phyloP scores from a whole-genome alignment of 176 grass and related monocot species.

The Phragmites australis region DNA sequence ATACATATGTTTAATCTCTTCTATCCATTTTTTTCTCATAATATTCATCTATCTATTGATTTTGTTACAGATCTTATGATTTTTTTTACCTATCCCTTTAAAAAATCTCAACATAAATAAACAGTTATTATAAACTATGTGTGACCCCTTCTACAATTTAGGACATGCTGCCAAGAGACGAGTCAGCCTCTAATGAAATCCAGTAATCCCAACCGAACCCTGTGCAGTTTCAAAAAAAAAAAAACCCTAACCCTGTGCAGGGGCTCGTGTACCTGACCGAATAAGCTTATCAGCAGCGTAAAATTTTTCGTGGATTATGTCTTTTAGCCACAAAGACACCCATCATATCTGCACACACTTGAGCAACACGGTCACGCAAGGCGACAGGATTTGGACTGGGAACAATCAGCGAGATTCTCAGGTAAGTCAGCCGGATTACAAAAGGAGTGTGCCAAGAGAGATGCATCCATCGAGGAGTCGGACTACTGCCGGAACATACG shows the following conservation, averaged over 20 bases:
- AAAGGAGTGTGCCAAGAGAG: background rate
- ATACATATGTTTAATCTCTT: too few species aligned
- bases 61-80: too few species aligned
- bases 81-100: too few species aligned
- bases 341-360: background rate
- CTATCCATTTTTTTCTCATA: too few species aligned
- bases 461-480: background rate
- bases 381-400: background rate
- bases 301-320: background rate
- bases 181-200: background rate
- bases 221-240: too few species aligned
- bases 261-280: constrained; percentile 8
- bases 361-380: background rate
- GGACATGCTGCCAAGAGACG: background rate
- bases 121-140: too few species aligned
- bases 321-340: background rate
- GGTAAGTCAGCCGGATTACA: background rate
- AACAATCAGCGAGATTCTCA: background rate
- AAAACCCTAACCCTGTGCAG: too few species aligned
- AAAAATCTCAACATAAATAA: too few species aligned
- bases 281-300: background rate
- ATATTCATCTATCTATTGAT: too few species aligned
- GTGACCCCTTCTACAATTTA: too few species aligned
- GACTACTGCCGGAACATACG: background rate
- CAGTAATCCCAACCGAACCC: background rate